Base-by-base conservation (phyloP, 371 early-diverging fungal genomes). In the Apophysomyces trapeziformis region DNA sequence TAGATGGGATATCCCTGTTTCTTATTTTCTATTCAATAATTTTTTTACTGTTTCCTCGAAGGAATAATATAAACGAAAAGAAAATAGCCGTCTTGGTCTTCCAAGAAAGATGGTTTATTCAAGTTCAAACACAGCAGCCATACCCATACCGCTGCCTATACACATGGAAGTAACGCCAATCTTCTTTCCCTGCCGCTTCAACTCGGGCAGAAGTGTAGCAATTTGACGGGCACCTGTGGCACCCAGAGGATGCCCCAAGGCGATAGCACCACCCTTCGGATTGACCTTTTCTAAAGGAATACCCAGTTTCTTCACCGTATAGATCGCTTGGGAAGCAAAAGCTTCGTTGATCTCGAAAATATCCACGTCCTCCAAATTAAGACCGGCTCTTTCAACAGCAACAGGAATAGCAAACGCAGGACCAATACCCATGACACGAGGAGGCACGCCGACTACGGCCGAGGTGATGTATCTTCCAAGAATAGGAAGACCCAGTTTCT, bases 191-290 rank as follows among this genome's bases (percentile, higher is more conserved):
- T 85, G 85, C 47, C 96, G 85, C 80, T 90, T 86, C 74, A 97
- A 85, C 78, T 96, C 96, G 44, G 93, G 90, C 62, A 97, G 75
- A 38, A 97, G 75, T 11, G 97, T 97, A 56, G 96, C 92, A 69
- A 97, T 85, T 77, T 96, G 94, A 65, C 99, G 90, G n/a, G 97
- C 95, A 68, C 32, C 32, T 26, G 32, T 26, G 3, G 32, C 32
- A 26, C 99, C 98, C 38, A 69, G 72, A 62, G 89, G 96, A 83
- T 98, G 99, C 59, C 99, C 99, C 64, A 98, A 85, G 32, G 97
- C 98, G 61, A 98, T 97, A 39, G 97, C 96, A 61, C 99, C 99
- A 64, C 99, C 99, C 84, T 95, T 92, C 57, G 95, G 96, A 84
- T 98, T 98, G 69, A 97, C 96, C 85, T 92, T 96, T 64, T 91